Evolutionary conservation across 2,329 filamentous ascomycete genomes (phyloP), one percentile per base, ranked within the genome.

Genomic region (Aspergillus alliaceus): DNA sequence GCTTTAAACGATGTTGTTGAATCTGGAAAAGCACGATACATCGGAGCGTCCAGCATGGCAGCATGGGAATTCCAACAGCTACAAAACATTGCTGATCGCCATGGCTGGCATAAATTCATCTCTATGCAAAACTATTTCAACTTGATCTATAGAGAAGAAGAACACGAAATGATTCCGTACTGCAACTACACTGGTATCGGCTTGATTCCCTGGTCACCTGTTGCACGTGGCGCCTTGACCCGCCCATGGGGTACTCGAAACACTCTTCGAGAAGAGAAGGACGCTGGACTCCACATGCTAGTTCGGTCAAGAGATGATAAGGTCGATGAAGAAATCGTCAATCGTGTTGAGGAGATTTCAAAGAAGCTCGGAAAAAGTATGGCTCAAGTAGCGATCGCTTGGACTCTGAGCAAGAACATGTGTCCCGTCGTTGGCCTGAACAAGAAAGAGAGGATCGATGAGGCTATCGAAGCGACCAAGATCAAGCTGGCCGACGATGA

Each of bases 221-320:
- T n/a, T n/a, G n/a, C n/a, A n/a, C 57, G 69, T 12, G 71, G 72
- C 0, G 50, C 68, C 6, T 56, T 74, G 18, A 68, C 71, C 0
- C 60, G 71, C 3, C 69, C 71, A 29, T 62, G 64, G 44, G 55
- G 62, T 37, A 18, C 34, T 12, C 50, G 35, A 6, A 31, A 20
- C 9, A 40, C 20, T 6, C 5, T 18, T 22, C 34, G 35, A 6
- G 50, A 39, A 20, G 20, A 15, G 7, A 42, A 34, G 20, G 24
- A 49, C 20, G 27, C 34, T 34, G 2, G 15, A 3, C 12, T 12
- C 3, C 20, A 29, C 18, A 15, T 25, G 7, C 25, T 52, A 6
- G 14, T 35, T 15, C 20, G 25, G 15, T 15, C 31, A 6, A 20
- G 27, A 12, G 31, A 31, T 12, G 8, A 25, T n/a, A 15, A 52